Conservation (phyloP, 768 basidiomycete genomes). For the Pleurotus citrinopileatus region DNA sequence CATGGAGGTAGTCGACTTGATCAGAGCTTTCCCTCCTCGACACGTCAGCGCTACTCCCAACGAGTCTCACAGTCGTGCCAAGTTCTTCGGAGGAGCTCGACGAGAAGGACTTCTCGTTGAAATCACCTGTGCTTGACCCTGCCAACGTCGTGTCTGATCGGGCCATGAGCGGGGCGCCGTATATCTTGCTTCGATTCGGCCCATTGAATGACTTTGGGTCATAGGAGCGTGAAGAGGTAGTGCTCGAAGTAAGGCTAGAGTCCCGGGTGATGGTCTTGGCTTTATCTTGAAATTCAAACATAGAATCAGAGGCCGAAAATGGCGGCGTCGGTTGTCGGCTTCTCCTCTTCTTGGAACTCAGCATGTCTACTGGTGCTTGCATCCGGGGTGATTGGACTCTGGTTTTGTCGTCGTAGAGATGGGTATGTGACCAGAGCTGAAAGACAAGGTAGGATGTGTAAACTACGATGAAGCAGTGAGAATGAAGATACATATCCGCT, state of each 20-base stretch:
- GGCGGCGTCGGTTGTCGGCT: neutral
- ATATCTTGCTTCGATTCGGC: neutral
- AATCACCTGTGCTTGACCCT: neutral
- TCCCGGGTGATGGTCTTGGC: neutral
- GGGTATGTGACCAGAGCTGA: conserved; percentile 59
- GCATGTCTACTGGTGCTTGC: neutral
- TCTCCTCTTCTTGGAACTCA: neutral
- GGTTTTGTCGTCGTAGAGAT: conserved; percentile 53
- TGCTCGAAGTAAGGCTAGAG: neutral
- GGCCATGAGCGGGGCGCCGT: conserved; percentile 1
- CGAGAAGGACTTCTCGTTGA: conserved; percentile 1
- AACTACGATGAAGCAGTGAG: conserved; percentile 28
- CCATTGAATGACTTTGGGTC: neutral
- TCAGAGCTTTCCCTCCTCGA: neutral
- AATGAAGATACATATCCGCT: too few relatives aligned
- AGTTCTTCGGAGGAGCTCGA: neutral
- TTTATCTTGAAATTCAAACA: neutral
- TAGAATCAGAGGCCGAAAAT: neutral
- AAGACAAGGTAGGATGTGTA: conserved; percentile 38
- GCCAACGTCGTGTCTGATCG: conserved; percentile 1
- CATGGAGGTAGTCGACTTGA: neutral
- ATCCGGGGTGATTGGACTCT: neutral
- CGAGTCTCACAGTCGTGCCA: conserved; percentile 17
- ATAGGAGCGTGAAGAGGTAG: conserved; percentile 13
- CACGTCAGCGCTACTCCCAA: conserved; percentile 7